Conservation (phyloP, 2,329 filamentous ascomycete genomes). For the Scortechinia acanthostroma region DNA sequence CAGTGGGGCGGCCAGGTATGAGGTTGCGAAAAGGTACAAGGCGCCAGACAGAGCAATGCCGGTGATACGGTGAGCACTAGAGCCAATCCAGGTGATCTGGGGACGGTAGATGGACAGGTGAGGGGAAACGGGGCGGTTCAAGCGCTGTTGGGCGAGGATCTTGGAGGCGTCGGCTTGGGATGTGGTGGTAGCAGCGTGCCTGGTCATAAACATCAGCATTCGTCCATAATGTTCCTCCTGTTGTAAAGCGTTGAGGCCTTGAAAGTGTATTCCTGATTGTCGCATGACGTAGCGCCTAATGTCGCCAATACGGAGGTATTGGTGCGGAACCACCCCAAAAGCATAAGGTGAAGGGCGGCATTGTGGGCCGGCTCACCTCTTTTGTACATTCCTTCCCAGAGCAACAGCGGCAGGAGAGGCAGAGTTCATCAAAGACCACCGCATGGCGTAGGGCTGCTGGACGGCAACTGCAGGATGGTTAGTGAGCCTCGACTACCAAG, state of each 20-base stretch:
- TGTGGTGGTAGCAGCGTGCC: constrained; percentile 36
- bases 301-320: too few relatives aligned
- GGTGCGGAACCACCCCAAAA: too few relatives aligned
- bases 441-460: not conserved
- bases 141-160: constrained; percentile 63
- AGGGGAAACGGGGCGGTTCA: constrained; percentile 59
- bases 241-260: too few relatives aligned
- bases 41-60: constrained; percentile 49
- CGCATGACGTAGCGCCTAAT: too few relatives aligned
- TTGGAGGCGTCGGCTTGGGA: constrained; percentile 30
- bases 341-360: not conserved
- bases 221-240: not conserved
- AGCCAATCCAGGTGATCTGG: constrained; percentile 64
- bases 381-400: not conserved
- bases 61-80: constrained; percentile 56
- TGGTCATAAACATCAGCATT: constrained; percentile 11
- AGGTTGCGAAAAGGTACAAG: constrained; percentile 61
- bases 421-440: not conserved
- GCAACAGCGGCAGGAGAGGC: constrained; percentile 2
- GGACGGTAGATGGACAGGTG: constrained; percentile 66
- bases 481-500: too few relatives aligned
- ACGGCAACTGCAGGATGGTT: not conserved
- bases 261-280: too few relatives aligned
- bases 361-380: not conserved
- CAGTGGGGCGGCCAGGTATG: constrained; percentile 58